phyloP scores from a whole-genome alignment of 2,329 filamentous ascomycete genomes.

The Colletotrichum sp. region DNA sequence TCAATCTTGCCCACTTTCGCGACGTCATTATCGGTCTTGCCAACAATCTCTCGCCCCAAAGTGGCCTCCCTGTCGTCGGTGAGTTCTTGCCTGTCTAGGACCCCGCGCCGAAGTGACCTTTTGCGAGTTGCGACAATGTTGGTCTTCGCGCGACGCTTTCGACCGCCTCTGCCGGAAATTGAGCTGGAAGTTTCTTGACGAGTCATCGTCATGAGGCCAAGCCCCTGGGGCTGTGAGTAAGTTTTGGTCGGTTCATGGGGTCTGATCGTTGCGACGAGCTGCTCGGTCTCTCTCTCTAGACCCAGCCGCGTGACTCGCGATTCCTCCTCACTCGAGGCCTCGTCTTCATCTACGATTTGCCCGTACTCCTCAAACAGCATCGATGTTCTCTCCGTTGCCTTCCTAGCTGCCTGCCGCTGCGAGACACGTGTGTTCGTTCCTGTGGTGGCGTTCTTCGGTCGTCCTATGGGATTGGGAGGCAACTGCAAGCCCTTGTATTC shows the following conservation, averaged over 20 bases:
- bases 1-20: neutral
- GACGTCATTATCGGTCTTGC: rapidly evolving
- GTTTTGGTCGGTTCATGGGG: neutral
- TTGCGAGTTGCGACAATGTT: rapidly evolving
- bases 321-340: neutral
- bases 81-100: neutral
- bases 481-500: neutral
- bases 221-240: neutral
- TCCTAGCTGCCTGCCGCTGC: neutral
- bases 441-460: neutral
- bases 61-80: neutral
- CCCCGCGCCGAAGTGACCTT: too few species aligned
- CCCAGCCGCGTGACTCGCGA: neutral
- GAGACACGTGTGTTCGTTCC: neutral
- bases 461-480: neutral
- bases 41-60: neutral
- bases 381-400: neutral
- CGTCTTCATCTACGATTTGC: neutral
- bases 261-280: neutral
- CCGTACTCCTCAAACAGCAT: neutral
- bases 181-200: neutral
- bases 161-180: neutral
- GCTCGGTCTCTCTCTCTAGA: neutral
- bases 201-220: neutral
- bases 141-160: neutral